phyloP scores from a whole-genome alignment of 805 yeast species.

The Schwanniomyces occidentalis region DNA sequence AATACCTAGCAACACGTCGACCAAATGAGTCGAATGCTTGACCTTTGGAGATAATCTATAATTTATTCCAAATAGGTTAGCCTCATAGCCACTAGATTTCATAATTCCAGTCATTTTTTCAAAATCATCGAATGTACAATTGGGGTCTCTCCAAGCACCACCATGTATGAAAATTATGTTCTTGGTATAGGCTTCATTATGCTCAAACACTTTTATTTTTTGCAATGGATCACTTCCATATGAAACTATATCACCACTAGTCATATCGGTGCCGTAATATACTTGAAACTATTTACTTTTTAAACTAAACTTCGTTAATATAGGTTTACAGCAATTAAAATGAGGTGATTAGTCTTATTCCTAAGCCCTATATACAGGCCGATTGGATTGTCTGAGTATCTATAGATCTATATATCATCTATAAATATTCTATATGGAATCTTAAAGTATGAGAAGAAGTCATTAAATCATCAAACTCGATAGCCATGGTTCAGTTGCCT shows the following conservation, averaged over 20 bases:
- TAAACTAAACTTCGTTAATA: too few species aligned
- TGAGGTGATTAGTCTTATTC: too few species aligned
- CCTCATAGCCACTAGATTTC: neutral
- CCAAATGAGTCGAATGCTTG: slow-evolving; percentile 60
- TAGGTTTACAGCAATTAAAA: too few species aligned
- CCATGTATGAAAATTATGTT: slow-evolving; percentile 72
- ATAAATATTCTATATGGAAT: too few species aligned
- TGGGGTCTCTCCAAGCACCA: slow-evolving; percentile 83
- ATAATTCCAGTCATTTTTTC: slow-evolving; percentile 25
- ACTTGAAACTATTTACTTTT: too few species aligned
- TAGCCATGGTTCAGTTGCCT: too few species aligned
- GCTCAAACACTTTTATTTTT: slow-evolving; percentile 25
- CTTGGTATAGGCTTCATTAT: slow-evolving; percentile 9
- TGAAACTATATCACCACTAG: slow-evolving; percentile 4
- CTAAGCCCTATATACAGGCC: too few species aligned
- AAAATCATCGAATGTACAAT: slow-evolving; percentile 60
- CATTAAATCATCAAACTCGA: too few species aligned
- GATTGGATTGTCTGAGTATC: too few species aligned
- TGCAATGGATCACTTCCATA: slow-evolving; percentile 40
- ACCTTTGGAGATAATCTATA: slow-evolving; percentile 67
- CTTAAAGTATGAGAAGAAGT: too few species aligned
- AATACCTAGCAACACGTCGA: slow-evolving; percentile 54
- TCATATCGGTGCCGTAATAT: too few species aligned
- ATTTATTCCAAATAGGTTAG: slow-evolving; percentile 42
- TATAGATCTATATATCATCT: too few species aligned